Evolutionary conservation across 75 land plant species (phyloP).

Genomic region (Pinus taeda): DNA sequence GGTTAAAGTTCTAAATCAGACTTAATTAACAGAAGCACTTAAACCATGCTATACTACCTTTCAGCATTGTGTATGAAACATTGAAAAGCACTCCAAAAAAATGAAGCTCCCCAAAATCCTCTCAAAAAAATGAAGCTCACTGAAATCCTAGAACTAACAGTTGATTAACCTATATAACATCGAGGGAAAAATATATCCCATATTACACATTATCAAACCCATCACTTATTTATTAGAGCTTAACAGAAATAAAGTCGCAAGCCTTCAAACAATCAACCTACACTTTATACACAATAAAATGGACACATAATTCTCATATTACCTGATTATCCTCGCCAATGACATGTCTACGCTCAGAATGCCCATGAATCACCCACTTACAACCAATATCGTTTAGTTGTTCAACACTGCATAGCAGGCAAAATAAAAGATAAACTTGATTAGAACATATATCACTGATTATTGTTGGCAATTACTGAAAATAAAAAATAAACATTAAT

Average conservation of each 20-base stretch:
- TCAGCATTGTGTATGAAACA: neutral
- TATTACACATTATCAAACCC: neutral
- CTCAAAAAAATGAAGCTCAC: neutral
- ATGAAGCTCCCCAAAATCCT: neutral
- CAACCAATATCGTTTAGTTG: slow-evolving; percentile 91
- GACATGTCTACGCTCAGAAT: slow-evolving; percentile 91
- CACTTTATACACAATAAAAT: neutral
- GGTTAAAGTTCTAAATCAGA: neutral
- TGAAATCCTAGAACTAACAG: neutral
- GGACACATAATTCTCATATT: neutral
- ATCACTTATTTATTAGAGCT: neutral
- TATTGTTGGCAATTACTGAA: too few species aligned
- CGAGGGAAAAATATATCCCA: too few species aligned
- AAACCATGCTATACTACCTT: neutral
- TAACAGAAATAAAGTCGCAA: neutral
- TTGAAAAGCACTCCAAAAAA: neutral
- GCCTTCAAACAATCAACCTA: neutral
- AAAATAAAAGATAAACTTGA: neutral
- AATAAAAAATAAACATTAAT: too few species aligned
- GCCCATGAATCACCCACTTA: slow-evolving; percentile 95
- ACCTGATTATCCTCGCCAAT: slow-evolving; percentile 85
- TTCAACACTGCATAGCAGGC: slow-evolving; percentile 51
- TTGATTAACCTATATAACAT: neutral
- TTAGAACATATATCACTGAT: too few species aligned
- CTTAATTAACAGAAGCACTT: neutral